phyloP scores from a whole-genome alignment of 495 filamentous ascomycete species.

The Jackrogersella multiformis region DNA sequence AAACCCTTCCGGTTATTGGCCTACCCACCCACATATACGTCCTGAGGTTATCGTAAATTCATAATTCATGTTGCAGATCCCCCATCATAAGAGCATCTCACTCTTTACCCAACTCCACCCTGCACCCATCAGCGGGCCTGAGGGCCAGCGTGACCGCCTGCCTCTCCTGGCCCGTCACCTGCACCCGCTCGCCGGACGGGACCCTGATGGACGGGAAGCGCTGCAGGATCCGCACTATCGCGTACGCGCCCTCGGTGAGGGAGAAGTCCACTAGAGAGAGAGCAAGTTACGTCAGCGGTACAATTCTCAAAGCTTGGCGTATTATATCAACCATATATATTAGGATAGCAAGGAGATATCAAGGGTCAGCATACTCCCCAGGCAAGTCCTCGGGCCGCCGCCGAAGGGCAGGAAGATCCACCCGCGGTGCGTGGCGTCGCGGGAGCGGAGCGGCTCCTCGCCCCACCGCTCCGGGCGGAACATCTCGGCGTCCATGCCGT shows the following conservation, averaged over 20 bases:
- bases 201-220: slow-evolving; percentile 33
- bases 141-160: slow-evolving; percentile 33
- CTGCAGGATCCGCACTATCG: slow-evolving; percentile 51
- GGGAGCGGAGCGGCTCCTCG: slow-evolving; percentile 49
- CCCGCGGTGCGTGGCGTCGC: slow-evolving; percentile 19
- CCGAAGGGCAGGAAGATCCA: slow-evolving; percentile 34
- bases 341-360: not conserved
- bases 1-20: too few relatives aligned
- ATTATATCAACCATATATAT: too few relatives aligned
- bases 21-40: not conserved
- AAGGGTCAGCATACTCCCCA: slow-evolving; percentile 17
- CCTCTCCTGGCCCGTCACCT: slow-evolving; percentile 30
- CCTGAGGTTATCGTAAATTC: slow-evolving; percentile 3
- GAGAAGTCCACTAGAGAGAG: slow-evolving; percentile 41
- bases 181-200: slow-evolving; percentile 20
- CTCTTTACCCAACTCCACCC: slow-evolving; percentile 25
- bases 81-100: not conserved
- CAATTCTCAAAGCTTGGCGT: not conserved
- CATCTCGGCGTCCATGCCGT: slow-evolving; percentile 58
- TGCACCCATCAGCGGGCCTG: slow-evolving; percentile 28
- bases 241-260: slow-evolving; percentile 43
- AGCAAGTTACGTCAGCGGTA: not conserved
- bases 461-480: slow-evolving; percentile 68
- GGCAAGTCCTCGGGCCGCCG: slow-evolving; percentile 18
- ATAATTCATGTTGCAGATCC: not conserved